phyloP scores from a whole-genome alignment of 352 stramenopile genomes.

The Lagenidium giganteum region DNA sequence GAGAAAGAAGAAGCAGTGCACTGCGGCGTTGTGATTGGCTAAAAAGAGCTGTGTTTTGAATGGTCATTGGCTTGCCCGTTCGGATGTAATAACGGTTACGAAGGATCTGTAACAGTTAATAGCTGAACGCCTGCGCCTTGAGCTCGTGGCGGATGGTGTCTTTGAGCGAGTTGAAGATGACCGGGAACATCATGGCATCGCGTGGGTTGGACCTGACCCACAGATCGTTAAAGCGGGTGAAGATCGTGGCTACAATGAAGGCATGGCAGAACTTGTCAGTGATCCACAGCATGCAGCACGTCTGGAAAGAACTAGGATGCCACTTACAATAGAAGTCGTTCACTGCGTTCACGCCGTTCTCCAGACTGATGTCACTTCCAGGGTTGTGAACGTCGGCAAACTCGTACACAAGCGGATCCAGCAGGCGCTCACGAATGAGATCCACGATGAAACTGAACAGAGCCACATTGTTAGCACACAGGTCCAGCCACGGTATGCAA shows the following conservation, averaged over 20 bases:
- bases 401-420: constrained; percentile 74
- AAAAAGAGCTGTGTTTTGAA: constrained; percentile 9
- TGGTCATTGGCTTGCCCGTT: constrained; percentile 16
- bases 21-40: constrained; percentile 13
- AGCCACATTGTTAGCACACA: background rate
- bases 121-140: constrained; percentile 51
- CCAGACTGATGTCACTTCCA: constrained; percentile 22
- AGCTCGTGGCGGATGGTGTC: constrained; percentile 54
- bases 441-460: constrained; percentile 64
- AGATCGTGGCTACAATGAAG: constrained; percentile 55
- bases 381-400: constrained; percentile 9
- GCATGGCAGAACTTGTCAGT: too few species aligned
- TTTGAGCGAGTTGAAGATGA: constrained; percentile 81
- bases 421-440: constrained; percentile 59
- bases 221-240: constrained; percentile 78
- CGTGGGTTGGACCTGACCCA: constrained; percentile 79
- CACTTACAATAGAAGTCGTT: constrained; percentile 76
- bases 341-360: constrained; percentile 35
- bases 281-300: too few species aligned
- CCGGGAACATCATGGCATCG: constrained; percentile 83
- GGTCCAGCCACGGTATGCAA: too few species aligned
- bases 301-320: too few species aligned
- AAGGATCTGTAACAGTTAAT: constrained; percentile 35
- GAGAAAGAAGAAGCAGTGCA: too few species aligned
- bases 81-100: constrained; percentile 7